These are phyloP conservation scores for Rhodotorula sp. DNA, from an alignment of 1,284 basidiomycete species.

Conservation along the genomic window DNA sequence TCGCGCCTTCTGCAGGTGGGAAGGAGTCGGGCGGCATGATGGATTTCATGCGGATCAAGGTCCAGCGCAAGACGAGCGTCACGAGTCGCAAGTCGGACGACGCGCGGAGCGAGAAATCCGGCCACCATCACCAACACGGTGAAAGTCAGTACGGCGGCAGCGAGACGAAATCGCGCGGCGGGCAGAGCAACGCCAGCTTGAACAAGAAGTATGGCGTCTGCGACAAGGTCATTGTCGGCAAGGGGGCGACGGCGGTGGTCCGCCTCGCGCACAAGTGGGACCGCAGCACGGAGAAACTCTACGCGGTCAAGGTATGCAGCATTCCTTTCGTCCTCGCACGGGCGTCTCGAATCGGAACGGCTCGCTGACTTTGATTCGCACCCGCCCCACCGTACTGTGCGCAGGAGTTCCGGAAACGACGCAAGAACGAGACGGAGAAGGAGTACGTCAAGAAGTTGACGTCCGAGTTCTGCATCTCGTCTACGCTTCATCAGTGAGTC, in stretches of 20 bases:
- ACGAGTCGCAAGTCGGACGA: slow-evolving; percentile 40
- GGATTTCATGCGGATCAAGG: slow-evolving; percentile 42
- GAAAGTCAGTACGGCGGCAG: slow-evolving; percentile 35
- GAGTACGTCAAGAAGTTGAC: slow-evolving; percentile 99
- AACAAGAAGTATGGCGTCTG: slow-evolving; percentile 93
- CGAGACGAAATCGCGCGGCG: slow-evolving; percentile 23
- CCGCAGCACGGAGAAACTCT: slow-evolving; percentile 92
- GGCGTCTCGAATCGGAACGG: not conserved
- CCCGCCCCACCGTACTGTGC: too few relatives aligned
- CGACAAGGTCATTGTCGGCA: slow-evolving; percentile 94
- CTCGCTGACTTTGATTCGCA: slow-evolving; percentile 1
- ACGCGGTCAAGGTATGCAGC: slow-evolving; percentile 83
- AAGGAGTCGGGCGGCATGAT: slow-evolving; percentile 34
- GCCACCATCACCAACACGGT: slow-evolving; percentile 2
- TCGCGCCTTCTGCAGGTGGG: not conserved
- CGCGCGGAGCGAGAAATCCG: slow-evolving; percentile 34
- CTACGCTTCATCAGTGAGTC: slow-evolving; percentile 77
- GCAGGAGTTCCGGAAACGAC: slow-evolving; percentile 93
- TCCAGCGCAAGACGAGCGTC: slow-evolving; percentile 33
- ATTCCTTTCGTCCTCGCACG: not conserved
- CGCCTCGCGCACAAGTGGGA: slow-evolving; percentile 98
- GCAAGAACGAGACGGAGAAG: slow-evolving; percentile 98
- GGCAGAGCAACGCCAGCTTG: slow-evolving; percentile 34
- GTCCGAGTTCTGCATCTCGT: slow-evolving; percentile 98
- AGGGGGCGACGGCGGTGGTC: slow-evolving; percentile 95